Percentiles rank a stretch among this genome's conserved stretches.
Conservation (phyloP, 2,329 filamentous ascomycete species). For the Botrytis sinoallii region DNA sequence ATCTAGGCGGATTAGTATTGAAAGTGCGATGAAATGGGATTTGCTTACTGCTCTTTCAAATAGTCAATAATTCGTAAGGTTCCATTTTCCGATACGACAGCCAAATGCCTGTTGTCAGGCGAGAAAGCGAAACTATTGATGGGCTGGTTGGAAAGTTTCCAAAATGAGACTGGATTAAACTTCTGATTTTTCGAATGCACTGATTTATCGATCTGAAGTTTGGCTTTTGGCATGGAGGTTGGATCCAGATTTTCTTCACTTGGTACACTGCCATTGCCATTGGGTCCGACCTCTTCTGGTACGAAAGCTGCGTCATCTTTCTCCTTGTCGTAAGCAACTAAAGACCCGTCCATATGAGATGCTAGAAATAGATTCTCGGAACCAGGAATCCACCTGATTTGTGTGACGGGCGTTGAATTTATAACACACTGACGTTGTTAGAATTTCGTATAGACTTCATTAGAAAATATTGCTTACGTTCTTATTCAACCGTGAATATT, state of each 20-base stretch:
- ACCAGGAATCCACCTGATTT: constrained; percentile 90
- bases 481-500: constrained; percentile 94
- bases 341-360: constrained; percentile 83
- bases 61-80: constrained; percentile 89
- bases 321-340: constrained; percentile 96
- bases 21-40: neutral
- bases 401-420: constrained; percentile 78
- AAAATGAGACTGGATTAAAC: constrained; percentile 84
- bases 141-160: constrained; percentile 87
- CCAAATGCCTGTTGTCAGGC: constrained; percentile 80
- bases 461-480: constrained; percentile 55
- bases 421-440: constrained; percentile 66
- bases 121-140: constrained; percentile 93
- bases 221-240: constrained; percentile 38
- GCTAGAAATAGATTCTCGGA: constrained; percentile 92
- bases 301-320: constrained; percentile 83
- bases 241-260: constrained; percentile 33
- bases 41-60: constrained; percentile 74
- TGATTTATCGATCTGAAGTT: constrained; percentile 78
- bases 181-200: constrained; percentile 94
- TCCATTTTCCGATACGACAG: constrained; percentile 88
- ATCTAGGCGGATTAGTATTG: constrained; percentile 45
- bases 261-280: constrained; percentile 35
- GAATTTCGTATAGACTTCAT: neutral
- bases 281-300: constrained; percentile 57